Base-by-base conservation (phyloP, 257 asterid genomes). In the Nicotiana tomentosiformis region DNA sequence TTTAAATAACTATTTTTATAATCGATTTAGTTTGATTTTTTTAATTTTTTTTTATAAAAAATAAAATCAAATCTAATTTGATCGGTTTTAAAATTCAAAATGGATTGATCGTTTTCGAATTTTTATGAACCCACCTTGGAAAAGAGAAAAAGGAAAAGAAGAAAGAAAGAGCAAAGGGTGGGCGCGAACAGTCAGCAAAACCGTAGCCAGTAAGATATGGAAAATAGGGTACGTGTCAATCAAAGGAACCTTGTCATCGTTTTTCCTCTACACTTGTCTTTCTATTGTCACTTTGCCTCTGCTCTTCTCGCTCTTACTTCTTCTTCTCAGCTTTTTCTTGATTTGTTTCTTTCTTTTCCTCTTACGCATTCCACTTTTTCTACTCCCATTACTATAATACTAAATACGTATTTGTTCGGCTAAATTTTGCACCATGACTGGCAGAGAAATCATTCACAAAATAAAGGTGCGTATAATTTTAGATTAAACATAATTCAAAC, bases 381-480 rank as follows among this genome's bases (percentile, higher is more conserved):
- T 12, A 66, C 14, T 70, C 20, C 6, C 35, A 14, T 37, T 16
- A 3, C n/a, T 15, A 65, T 33, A 66, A 32, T 32, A 66, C 17
- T 32, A 43, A 43, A 1, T 37, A 66, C 43, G 49, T 32, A 2
- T 20, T 66, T 30, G 10, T 30, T 30, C 5, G 0, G 7, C 62
- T 32, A 9, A 43, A 55, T 43, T 85, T 33, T 70, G 30, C 69
- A 77, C 5, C 77, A 92, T 91, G 94, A 23, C 92, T 10, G 93
- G 93, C 35, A 84, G 89, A 82, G 93, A 90, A 82, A 86, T 90
- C 51, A 82, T 92, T 53, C 87, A 89, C 30, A 94, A 91, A 86
- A 89, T 92, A 85, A 94, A 94, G 98, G 98, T 93, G 86, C 66
- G 14, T 78, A 20, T 20, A 2, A 43, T 43, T 43, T 43, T 32